Evolutionary conservation across 768 basidiomycete species (phyloP), one percentile per base, ranked within the genome.

Genomic region (Suillus variegatus): DNA sequence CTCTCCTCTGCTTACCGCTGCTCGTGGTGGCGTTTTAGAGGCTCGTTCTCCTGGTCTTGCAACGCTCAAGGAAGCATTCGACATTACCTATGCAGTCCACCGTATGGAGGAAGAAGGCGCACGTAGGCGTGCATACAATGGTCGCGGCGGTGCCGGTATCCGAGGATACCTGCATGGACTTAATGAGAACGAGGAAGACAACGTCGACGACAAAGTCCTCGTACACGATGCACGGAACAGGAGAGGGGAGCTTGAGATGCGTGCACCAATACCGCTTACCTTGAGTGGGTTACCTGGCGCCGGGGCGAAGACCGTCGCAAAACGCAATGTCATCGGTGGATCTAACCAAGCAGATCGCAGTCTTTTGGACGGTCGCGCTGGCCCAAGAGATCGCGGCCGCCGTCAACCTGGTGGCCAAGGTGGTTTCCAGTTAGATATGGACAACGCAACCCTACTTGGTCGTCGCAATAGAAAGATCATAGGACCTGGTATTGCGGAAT

Each of bases 51-150:
- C 97, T 3, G 96, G 97, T 28, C 74, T 99, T 35, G 91, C 94
- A 0, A 89, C 92, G 0, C 88, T 99, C 76, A 99, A 97, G 74
- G 97, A 99, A 75, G 96, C 97, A 4, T 99, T 99, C 78, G 97
- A 99, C 76, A 91, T 99, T 73, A 97, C 97, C 2, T 98, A 98
- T 76, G 97, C 97, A 4, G 97, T 99, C 0, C 97, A 99, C 77
- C 89, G 97, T 20, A 99, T 99, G 97, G 97, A 98, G 75, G 97
- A 99, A 77, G 97, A 99, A 78, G 97, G 95, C 16, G 93, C 92
- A 0, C 85, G 93, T 63, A 82, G 94, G 60, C 85, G 92, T 32
- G 94, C 91, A 55, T 92, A 91, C 78, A 89, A 92, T 63, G 90
- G 88, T 13, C 84, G 86, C 4, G 90, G 89, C 20, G 94, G 91